Percentiles rank a stretch among this genome's conserved stretches.
Conservation (phyloP, 2,329 filamentous ascomycete genomes). For the Aspergillus aculeatus region DNA sequence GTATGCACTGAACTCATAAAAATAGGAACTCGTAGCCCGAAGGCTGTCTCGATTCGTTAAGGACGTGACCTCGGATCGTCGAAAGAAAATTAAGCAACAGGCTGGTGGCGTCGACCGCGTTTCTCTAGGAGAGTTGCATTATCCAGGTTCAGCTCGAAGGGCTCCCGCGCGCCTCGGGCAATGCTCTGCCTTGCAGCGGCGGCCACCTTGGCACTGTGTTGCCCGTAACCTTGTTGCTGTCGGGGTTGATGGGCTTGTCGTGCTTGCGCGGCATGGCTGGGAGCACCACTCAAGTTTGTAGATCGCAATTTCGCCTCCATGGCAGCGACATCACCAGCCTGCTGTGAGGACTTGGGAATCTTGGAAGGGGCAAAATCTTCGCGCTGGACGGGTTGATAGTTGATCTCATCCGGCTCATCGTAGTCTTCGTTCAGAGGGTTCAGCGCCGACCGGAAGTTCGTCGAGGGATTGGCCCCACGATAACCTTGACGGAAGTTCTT, state of each 20-base stretch:
- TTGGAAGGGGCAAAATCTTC: constrained; percentile 54
- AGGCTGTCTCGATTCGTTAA: constrained; percentile 3
- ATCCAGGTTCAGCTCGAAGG: constrained; percentile 88
- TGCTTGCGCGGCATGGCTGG: constrained; percentile 61
- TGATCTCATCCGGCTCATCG: constrained; percentile 57
- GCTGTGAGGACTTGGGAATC: constrained; percentile 63
- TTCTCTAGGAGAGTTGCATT: constrained; percentile 86
- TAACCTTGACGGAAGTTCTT: constrained; percentile 77
- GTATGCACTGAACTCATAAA: constrained; percentile 13
- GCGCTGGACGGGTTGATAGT: constrained; percentile 15
- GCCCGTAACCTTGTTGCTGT: constrained; percentile 70
- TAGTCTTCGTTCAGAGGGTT: constrained; percentile 65
- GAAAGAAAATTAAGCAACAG: constrained; percentile 23
- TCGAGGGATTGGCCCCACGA: constrained; percentile 53
- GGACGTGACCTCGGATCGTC: not conserved
- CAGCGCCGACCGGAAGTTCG: constrained; percentile 61
- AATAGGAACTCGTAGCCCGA: constrained; percentile 9
- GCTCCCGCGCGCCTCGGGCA: constrained; percentile 69
- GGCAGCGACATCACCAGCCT: constrained; percentile 61
- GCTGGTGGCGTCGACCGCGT: constrained; percentile 47
- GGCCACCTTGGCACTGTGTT: constrained; percentile 81
- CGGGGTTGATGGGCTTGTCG: constrained; percentile 56
- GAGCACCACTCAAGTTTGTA: constrained; percentile 64
- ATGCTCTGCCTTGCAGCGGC: constrained; percentile 81
- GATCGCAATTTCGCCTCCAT: constrained; percentile 87